These are phyloP conservation scores for Cyberlindnera veronae DNA, from an alignment of 805 yeast genomes.

Conservation along the genomic window DNA sequence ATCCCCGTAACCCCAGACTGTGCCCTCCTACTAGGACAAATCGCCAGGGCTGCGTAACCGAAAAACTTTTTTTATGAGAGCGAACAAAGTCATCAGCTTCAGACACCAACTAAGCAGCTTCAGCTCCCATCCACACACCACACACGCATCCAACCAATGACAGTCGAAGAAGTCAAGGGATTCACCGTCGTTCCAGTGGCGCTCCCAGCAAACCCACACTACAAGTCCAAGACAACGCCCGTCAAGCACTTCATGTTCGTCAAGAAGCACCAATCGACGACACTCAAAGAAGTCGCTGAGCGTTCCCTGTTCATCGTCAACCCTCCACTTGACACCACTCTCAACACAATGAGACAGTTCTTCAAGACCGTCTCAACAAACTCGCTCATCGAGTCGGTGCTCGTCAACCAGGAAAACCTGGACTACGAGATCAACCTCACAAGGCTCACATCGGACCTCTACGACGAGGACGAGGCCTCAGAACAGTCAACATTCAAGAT, in stretches of 20 bases:
- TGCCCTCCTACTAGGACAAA: too few relatives aligned
- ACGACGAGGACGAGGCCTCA: conserved; percentile 30
- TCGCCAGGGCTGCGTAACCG: neutral
- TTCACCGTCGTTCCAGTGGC: conserved; percentile 48
- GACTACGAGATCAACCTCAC: conserved; percentile 50
- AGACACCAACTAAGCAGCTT: neutral
- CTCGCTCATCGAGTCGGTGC: conserved; percentile 54
- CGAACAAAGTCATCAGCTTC: neutral
- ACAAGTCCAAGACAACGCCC: conserved; percentile 18
- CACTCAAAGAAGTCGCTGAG: conserved; percentile 41
- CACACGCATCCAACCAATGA: neutral
- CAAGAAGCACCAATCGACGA: conserved; percentile 57
- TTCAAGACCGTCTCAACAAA: conserved; percentile 61
- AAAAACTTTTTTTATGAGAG: neutral
- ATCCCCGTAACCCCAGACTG: too few relatives aligned
- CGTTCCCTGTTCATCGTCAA: conserved; percentile 73
- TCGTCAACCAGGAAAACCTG: conserved; percentile 40
- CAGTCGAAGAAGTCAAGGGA: conserved; percentile 49
- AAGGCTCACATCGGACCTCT: conserved; percentile 55
- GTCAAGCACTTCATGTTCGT: conserved; percentile 56
- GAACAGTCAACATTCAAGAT: conserved; percentile 39
- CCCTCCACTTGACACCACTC: conserved; percentile 60
- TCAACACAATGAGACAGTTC: conserved; percentile 50
- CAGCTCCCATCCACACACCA: neutral
- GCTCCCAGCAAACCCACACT: conserved; percentile 31